These are phyloP conservation scores for Leishmania arabica DNA, from an alignment of 208 protist species.

Conservation along the genomic window DNA sequence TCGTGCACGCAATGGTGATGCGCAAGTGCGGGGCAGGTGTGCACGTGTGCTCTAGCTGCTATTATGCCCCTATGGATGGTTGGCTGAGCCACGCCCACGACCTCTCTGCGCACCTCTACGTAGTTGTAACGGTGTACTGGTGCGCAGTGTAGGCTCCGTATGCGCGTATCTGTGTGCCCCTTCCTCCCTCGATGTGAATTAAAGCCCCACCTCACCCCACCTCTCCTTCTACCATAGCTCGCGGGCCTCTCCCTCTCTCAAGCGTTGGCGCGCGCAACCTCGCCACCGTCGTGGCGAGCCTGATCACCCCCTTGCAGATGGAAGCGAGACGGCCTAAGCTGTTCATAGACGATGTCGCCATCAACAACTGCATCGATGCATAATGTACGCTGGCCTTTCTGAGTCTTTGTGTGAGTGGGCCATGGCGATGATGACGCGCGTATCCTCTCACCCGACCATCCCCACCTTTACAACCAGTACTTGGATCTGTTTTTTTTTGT, in stretches of 20 bases:
- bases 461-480: background rate
- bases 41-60: conserved; percentile 85
- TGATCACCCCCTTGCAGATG: background rate
- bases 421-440: background rate
- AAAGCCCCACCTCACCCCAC: background rate
- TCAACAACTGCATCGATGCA: background rate
- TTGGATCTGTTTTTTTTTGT: background rate
- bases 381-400: background rate
- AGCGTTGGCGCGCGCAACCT: background rate
- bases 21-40: conserved; percentile 83
- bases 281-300: background rate
- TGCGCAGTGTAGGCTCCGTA: conserved; percentile 54
- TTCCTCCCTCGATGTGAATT: conserved; percentile 4
- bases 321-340: background rate
- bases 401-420: background rate
- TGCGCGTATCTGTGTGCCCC: background rate
- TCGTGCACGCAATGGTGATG: conserved; percentile 83
- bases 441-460: background rate
- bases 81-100: conserved; percentile 88
- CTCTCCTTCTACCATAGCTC: background rate
- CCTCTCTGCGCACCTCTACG: conserved; percentile 83
- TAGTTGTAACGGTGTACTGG: conserved; percentile 88
- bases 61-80: conserved; percentile 78
- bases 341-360: background rate
- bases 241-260: background rate